phyloP scores from a whole-genome alignment of 2,329 filamentous ascomycete genomes.

The Cladophialophora chaetospira region DNA sequence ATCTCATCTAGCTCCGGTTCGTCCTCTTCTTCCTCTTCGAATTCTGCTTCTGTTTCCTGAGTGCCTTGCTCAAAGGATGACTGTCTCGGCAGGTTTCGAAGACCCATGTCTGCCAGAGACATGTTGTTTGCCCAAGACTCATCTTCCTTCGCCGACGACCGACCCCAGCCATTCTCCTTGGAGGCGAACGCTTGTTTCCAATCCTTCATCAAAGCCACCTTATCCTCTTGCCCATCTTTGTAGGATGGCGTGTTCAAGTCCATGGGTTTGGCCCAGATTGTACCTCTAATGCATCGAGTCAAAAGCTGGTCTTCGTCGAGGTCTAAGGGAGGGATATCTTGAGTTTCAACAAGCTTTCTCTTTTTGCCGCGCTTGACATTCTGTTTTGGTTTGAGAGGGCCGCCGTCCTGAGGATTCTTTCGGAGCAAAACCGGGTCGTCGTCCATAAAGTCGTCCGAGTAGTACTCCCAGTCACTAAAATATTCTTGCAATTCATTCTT shows the following conservation, averaged over 20 bases:
- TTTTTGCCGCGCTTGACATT: slow-evolving; percentile 31
- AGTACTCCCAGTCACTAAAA: slow-evolving; percentile 50
- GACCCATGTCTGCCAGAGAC: slow-evolving; percentile 33
- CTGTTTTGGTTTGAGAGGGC: slow-evolving; percentile 8
- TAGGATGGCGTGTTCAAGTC: slow-evolving; percentile 38
- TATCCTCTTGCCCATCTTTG: slow-evolving; percentile 44
- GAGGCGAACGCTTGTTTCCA: slow-evolving; percentile 47
- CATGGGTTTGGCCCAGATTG: slow-evolving; percentile 43
- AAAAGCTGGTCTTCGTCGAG: slow-evolving; percentile 26
- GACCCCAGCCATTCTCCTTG: slow-evolving; percentile 24
- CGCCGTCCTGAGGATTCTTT: slow-evolving; percentile 23
- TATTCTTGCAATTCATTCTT: slow-evolving; percentile 43
- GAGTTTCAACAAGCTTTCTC: slow-evolving; percentile 30
- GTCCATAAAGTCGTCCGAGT: slow-evolving; percentile 49
- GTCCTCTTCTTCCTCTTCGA: slow-evolving; percentile 17
- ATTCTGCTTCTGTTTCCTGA: slow-evolving; percentile 4
- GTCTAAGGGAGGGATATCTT: slow-evolving; percentile 20
- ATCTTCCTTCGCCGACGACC: slow-evolving; percentile 15
- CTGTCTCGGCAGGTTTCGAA: slow-evolving; percentile 22
- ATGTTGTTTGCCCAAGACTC: slow-evolving; percentile 35
- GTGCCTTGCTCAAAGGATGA: slow-evolving; percentile 10
- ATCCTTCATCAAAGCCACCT: slow-evolving; percentile 48
- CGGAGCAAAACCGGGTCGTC: slow-evolving; percentile 43
- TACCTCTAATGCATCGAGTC: slow-evolving; percentile 40
- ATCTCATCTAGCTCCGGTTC: slow-evolving; percentile 13